Evolutionary conservation across 2,329 filamentous ascomycete genomes (phyloP).

Genomic region (Anthostomella pinea): DNA sequence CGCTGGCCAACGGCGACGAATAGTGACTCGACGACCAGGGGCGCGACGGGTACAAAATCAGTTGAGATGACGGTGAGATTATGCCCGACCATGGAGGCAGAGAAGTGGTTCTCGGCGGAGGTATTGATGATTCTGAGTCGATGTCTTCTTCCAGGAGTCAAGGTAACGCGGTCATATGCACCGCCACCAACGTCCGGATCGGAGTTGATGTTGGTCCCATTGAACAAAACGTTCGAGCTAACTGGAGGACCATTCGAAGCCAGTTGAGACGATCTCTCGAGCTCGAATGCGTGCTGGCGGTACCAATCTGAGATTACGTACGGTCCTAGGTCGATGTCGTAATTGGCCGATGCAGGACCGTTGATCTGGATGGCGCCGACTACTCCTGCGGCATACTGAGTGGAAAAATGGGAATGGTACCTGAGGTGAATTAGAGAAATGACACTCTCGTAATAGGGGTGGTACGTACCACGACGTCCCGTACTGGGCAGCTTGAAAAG

Average conservation of each 20-base stretch:
- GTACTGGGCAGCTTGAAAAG: slow-evolving; percentile 36
- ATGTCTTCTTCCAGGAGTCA: slow-evolving; percentile 45
- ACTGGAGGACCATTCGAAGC: slow-evolving; percentile 26
- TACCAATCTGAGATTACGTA: slow-evolving; percentile 51
- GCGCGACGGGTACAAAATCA: slow-evolving; percentile 50
- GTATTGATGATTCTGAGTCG: slow-evolving; percentile 50
- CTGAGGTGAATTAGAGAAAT: slow-evolving; percentile 1
- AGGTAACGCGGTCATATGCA: slow-evolving; percentile 32
- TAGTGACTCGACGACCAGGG: slow-evolving; percentile 47
- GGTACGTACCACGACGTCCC: slow-evolving; percentile 16
- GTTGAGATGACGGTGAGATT: slow-evolving; percentile 47
- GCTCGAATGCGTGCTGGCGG: slow-evolving; percentile 5
- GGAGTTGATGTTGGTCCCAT: slow-evolving; percentile 40
- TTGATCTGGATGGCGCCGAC: slow-evolving; percentile 49
- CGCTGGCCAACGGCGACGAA: slow-evolving; percentile 49
- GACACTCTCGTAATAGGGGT: neutral
- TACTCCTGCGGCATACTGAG: slow-evolving; percentile 51
- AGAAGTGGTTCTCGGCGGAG: slow-evolving; percentile 47
- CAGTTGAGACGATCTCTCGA: slow-evolving; percentile 11
- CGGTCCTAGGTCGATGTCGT: slow-evolving; percentile 52
- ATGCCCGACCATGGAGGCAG: slow-evolving; percentile 48
- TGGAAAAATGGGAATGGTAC: slow-evolving; percentile 33
- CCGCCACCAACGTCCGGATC: slow-evolving; percentile 25
- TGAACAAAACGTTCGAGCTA: slow-evolving; percentile 44
- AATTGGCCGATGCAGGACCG: slow-evolving; percentile 47